These are phyloP conservation scores for Boletus huronensis DNA, from an alignment of 768 basidiomycete genomes.

Conservation along the genomic window DNA sequence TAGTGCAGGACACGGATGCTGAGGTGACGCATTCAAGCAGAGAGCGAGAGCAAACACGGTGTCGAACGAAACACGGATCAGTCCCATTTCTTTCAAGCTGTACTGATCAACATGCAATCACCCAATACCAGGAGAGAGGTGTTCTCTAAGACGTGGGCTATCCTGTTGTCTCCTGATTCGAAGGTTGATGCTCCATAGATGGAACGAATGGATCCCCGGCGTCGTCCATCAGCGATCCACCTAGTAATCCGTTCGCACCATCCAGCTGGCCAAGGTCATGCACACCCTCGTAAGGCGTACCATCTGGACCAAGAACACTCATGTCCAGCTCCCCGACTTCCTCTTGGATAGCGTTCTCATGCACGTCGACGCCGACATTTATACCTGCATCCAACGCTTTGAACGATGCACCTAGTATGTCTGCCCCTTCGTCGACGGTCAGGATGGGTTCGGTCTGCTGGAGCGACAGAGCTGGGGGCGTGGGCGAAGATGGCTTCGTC, in stretches of 20 bases:
- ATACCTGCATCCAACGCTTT: slow-evolving; percentile 50
- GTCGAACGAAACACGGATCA: slow-evolving; percentile 4
- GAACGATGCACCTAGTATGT: slow-evolving; percentile 52
- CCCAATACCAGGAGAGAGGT: background rate
- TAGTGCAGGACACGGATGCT: background rate
- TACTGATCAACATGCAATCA: slow-evolving; percentile 4
- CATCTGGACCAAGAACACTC: slow-evolving; percentile 62
- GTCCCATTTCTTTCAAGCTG: background rate
- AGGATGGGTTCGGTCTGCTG: slow-evolving; percentile 46
- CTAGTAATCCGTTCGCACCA: slow-evolving; percentile 49
- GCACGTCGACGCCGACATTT: slow-evolving; percentile 39
- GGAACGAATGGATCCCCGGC: slow-evolving; percentile 56
- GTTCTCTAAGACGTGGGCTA: background rate
- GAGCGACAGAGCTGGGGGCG: slow-evolving; percentile 59
- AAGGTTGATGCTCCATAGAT: slow-evolving; percentile 20
- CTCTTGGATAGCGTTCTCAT: slow-evolving; percentile 29
- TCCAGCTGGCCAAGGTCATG: slow-evolving; percentile 60
- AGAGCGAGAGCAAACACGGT: background rate
- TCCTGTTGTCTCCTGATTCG: slow-evolving; percentile 12
- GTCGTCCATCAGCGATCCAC: slow-evolving; percentile 57
- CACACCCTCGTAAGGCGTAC: slow-evolving; percentile 49
- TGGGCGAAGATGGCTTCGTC: slow-evolving; percentile 65
- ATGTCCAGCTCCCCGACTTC: slow-evolving; percentile 57
- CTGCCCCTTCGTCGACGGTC: slow-evolving; percentile 35
- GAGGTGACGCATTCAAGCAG: background rate